Base-by-base conservation (phyloP, 1,284 basidiomycete genomes). In the Phylloboletellus chloephorus region DNA sequence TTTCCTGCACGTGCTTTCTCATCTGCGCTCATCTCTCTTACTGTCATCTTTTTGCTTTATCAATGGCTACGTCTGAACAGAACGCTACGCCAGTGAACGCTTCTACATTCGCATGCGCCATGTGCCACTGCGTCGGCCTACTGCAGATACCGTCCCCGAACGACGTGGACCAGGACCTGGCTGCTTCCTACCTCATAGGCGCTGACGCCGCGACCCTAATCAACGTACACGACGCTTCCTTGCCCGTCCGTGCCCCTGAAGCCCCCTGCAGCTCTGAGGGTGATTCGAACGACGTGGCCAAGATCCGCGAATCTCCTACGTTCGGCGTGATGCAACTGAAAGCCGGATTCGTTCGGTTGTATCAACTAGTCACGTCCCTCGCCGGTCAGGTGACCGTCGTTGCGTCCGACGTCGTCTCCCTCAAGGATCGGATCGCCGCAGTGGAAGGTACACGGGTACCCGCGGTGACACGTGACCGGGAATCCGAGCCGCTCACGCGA, bases 381-480 rank as follows among this genome's bases (percentile, higher is more conserved):
- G 11, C 45, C 30, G 12, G 38, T 19, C 45, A 47, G 24, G 29
- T 44, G 10, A 2, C 42, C 3, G 7, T 32, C 23, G 29, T 52
- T 5, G 41, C 39, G 5, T 54, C 43, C 21, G 52, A 49, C 2
- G 28, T 60, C 7, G 40, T 46, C 11, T 38, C 37, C 0, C 53
- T 60, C 39, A 52, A 42, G 43, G 39, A 50, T 39, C 52, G 56
- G 11, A n/a, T 54, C 19, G 22, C 36, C 8, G 32, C 26, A 5
- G 33, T 55, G 17, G 54, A 60, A 37, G 37, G 33, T 10, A 40
- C 22, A 0, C 41, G 21, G 17, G 4, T 32, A 5, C 24, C 22
- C 4, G 11, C 37, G 13, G 17, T 23, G 9, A 16, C 4, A 3
- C 30, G 20, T 23, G 31, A 15, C 11, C 39, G 21, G 9, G 45